Evolutionary conservation across 2,329 filamentous ascomycete genomes (phyloP), one percentile per base, ranked within the genome.

Genomic region (Pseudogymnoascus verrucosus): DNA sequence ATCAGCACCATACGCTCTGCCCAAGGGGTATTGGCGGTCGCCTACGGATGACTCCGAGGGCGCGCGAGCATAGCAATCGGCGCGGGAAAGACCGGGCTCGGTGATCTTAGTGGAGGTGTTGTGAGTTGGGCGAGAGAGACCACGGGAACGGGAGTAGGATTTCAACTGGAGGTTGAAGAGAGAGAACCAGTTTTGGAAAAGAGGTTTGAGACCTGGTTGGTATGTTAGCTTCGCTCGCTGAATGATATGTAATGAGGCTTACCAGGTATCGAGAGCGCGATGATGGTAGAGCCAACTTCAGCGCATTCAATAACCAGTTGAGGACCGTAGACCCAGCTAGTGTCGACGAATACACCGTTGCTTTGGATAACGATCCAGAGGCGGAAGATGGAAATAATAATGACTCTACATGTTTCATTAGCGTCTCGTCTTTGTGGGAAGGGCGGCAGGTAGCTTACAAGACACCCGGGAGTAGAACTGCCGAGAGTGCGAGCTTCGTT

Each of bases 401-500:
- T 51, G 37, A 62, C 61, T 37, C 36, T 37, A 37, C 36, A 37
- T 23, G 21, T 54, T 23, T 54, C n/a, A 23, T 28, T 23, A 54
- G 44, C 6, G 19, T 23, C 21, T 54, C 19, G 31, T 28, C 44
- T 23, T 54, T 23, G 44, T 23, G 44, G 26, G 44, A 54, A 28
- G 26, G 21, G 21, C 44, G 36, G 36, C 36, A 37, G 36, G 36
- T 19, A 42, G 1, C 71, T 79, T 74, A 64, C 80, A 37, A 37
- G 12, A 37, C 36, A 37, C 36, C 36, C 36, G 36, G 36, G 79
- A 77, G 73, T 26, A 79, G 69, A 70, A 81, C 80, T 0, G 81
- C 81, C 54, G 83, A 71, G 36, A 83, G 71, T 57, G 83, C 79
- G 4, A 78, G 69, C 0, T 72, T 77, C 10, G 64, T 82, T 77